These are phyloP conservation scores for Thamnidium elegans DNA, from an alignment of 192 early-diverging fungal species.

Conservation along the genomic window DNA sequence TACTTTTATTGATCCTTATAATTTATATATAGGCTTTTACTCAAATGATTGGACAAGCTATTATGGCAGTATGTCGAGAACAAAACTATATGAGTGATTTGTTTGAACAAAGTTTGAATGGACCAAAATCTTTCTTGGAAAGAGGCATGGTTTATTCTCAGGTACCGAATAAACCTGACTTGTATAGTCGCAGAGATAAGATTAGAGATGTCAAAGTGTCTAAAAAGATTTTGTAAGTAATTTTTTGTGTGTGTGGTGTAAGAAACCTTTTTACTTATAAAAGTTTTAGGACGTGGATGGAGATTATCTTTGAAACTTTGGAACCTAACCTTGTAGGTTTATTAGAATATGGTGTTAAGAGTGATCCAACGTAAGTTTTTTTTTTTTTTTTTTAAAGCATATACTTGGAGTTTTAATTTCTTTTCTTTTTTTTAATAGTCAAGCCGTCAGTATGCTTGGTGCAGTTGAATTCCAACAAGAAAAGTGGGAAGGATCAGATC, in stretches of 20 bases:
- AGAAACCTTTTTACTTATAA: not conserved
- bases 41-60: slow-evolving; percentile 58
- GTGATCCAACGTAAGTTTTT: slow-evolving; percentile 61
- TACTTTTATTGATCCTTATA: slow-evolving; percentile 14
- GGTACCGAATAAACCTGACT: slow-evolving; percentile 37
- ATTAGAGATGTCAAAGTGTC: slow-evolving; percentile 67
- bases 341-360: slow-evolving; percentile 73
- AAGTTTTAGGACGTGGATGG: slow-evolving; percentile 70
- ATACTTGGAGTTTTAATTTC: not conserved
- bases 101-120: slow-evolving; percentile 62
- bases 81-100: slow-evolving; percentile 91
- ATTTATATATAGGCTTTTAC: slow-evolving; percentile 50
- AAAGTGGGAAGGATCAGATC: slow-evolving; percentile 67
- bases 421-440: slow-evolving; percentile 30
- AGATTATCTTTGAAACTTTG: slow-evolving; percentile 73
- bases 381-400: not conserved
- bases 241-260: not conserved
- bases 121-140: slow-evolving; percentile 46
- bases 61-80: slow-evolving; percentile 72
- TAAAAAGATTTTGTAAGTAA: slow-evolving; percentile 62
- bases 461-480: slow-evolving; percentile 68
- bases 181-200: slow-evolving; percentile 51
- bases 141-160: slow-evolving; percentile 36
- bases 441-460: slow-evolving; percentile 84
- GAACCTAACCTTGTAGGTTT: slow-evolving; percentile 68